Conservation (phyloP, 495 filamentous ascomycete genomes). For the Hyphodiscus hymeniophilus region DNA sequence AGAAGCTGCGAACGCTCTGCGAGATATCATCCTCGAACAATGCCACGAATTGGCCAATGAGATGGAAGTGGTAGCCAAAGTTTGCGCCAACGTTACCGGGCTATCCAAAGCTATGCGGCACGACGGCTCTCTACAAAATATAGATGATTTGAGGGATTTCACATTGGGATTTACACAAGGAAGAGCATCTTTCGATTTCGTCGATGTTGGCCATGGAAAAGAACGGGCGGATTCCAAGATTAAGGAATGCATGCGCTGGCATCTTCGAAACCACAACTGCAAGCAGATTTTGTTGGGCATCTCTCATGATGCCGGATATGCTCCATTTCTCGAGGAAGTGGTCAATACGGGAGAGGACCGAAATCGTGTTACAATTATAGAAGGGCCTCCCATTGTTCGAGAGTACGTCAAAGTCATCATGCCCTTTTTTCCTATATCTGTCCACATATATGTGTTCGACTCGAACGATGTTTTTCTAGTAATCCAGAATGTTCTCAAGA, state of each 20-base stretch:
- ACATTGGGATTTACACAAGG: conserved; percentile 68
- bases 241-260: conserved; percentile 47
- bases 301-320: conserved; percentile 68
- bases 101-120: conserved; percentile 52
- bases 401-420: too few species aligned
- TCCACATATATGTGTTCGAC: too few species aligned
- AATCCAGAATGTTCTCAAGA: too few species aligned
- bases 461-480: too few species aligned
- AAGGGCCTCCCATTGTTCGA: conserved; percentile 62
- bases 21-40: conserved; percentile 41
- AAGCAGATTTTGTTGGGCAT: conserved; percentile 75
- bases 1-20: conserved; percentile 56
- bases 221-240: conserved; percentile 68
- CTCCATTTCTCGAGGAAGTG: conserved; percentile 58
- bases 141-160: conserved; percentile 55
- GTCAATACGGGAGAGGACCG: conserved; percentile 42
- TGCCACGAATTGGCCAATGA: conserved; percentile 40
- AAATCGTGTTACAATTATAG: conserved; percentile 59
- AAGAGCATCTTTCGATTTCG: conserved; percentile 61
- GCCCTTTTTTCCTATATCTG: too few species aligned
- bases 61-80: conserved; percentile 54
- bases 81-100: conserved; percentile 61
- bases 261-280: conserved; percentile 69
- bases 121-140: conserved; percentile 46
- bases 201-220: conserved; percentile 65